Conservation (phyloP, 2,329 filamentous ascomycete species). For the Nigrograna mackinnonii region DNA sequence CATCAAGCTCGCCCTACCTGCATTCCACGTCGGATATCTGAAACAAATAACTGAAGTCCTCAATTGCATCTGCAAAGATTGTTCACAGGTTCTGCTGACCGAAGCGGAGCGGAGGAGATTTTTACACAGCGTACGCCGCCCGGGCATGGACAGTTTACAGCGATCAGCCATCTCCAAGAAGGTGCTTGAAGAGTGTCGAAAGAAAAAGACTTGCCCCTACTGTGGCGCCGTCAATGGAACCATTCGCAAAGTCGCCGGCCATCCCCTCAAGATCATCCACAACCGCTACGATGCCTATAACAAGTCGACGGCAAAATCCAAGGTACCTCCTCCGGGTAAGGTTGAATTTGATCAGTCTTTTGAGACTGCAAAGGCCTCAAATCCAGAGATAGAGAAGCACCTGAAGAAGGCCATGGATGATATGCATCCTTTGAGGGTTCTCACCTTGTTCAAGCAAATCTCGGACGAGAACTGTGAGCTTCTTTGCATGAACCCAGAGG, state of each 20-base stretch:
- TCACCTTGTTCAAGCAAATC: constrained; percentile 91
- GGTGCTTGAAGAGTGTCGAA: constrained; percentile 87
- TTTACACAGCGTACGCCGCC: constrained; percentile 78
- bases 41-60: constrained; percentile 90
- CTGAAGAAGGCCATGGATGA: constrained; percentile 92
- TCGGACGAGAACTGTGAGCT: constrained; percentile 86
- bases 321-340: constrained; percentile 81
- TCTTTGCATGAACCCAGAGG: constrained; percentile 81
- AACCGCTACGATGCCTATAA: constrained; percentile 91
- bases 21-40: constrained; percentile 95
- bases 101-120: constrained; percentile 78
- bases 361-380: constrained; percentile 73
- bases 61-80: constrained; percentile 95
- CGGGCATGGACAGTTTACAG: constrained; percentile 83
- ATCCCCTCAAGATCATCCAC: constrained; percentile 89
- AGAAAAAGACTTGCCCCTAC: constrained; percentile 78
- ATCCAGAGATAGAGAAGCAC: constrained; percentile 86
- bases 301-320: constrained; percentile 83
- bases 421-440: constrained; percentile 82
- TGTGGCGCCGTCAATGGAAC: constrained; percentile 86
- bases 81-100: constrained; percentile 79
- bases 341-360: constrained; percentile 86
- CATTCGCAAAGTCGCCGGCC: constrained; percentile 81
- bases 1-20: constrained; percentile 85
- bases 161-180: constrained; percentile 83